A percentile compares a stretch with the other conserved stretches of the same genome.
phyloP scores from a whole-genome alignment of 1,139 yeast species.

The Candida neerlandica region DNA sequence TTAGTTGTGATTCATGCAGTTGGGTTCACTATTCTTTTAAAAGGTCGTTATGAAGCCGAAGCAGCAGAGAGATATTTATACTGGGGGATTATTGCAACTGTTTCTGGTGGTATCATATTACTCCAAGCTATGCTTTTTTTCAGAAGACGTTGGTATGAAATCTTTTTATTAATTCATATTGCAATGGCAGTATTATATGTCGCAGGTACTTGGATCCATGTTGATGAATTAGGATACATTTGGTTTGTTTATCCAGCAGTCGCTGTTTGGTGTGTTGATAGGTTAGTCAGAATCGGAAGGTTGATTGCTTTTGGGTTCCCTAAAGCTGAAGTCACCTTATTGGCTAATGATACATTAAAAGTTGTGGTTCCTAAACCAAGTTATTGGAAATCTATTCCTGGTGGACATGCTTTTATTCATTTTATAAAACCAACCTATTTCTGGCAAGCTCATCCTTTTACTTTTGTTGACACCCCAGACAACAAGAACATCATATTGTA shows the following conservation, averaged over 20 bases:
- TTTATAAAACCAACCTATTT: constrained; percentile 39
- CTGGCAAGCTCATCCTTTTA: constrained; percentile 45
- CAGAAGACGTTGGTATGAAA: constrained; percentile 47
- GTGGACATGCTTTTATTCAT: constrained; percentile 54
- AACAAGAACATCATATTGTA: constrained; percentile 25
- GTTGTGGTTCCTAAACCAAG: constrained; percentile 43
- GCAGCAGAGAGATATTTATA: constrained; percentile 25
- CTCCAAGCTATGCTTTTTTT: constrained; percentile 41
- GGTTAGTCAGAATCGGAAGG: constrained; percentile 37
- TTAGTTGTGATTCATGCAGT: constrained; percentile 38
- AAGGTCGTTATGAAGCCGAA: constrained; percentile 6
- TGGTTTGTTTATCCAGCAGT: constrained; percentile 40
- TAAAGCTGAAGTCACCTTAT: constrained; percentile 32
- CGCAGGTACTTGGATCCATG: constrained; percentile 47
- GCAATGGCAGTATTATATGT: constrained; percentile 42
- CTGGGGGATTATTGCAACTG: constrained; percentile 35
- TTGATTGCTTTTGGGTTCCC: constrained; percentile 43
- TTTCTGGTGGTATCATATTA: constrained; percentile 36
- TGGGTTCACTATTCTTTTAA: constrained; percentile 34
- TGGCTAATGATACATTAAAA: constrained; percentile 42
- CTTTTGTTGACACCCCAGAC: constrained; percentile 24
- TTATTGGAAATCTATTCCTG: constrained; percentile 47
- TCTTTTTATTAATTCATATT: constrained; percentile 44
- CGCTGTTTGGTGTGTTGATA: constrained; percentile 48
- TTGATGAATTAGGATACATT: constrained; percentile 39